Evolutionary conservation across 768 basidiomycete species (phyloP).

Genomic region (Termitomyces sp.): DNA sequence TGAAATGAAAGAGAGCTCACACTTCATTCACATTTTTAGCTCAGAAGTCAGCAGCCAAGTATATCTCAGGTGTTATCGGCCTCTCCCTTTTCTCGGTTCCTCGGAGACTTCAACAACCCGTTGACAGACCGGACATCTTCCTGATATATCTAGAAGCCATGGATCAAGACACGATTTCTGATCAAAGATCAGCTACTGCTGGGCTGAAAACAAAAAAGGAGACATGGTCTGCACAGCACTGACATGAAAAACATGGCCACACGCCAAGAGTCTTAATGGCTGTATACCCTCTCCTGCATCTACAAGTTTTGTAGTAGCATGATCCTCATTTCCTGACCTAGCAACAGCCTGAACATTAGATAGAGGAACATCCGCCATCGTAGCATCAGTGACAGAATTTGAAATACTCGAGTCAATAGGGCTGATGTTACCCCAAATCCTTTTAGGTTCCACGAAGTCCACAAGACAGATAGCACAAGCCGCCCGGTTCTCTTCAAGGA

Average conservation of each 20-base stretch:
- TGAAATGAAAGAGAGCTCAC: background rate
- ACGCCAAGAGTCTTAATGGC: conserved; percentile 68
- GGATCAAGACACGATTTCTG: conserved; percentile 88
- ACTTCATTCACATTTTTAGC: background rate
- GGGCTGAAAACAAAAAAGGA: background rate
- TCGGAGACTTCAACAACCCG: conserved; percentile 54
- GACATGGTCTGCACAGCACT: conserved; percentile 20
- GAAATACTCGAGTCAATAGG: background rate
- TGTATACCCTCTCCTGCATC: conserved; percentile 76
- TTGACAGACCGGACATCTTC: conserved; percentile 86
- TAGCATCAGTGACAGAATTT: background rate
- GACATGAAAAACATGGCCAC: conserved; percentile 90
- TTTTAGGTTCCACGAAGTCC: conserved; percentile 75
- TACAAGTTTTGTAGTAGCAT: conserved; percentile 35
- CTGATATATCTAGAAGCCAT: conserved; percentile 82
- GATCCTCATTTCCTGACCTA: background rate
- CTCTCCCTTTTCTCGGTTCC: conserved; percentile 5
- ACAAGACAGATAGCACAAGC: conserved; percentile 80
- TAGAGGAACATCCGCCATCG: background rate
- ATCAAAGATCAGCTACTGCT: conserved; percentile 2
- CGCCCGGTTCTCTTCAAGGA: conserved; percentile 77
- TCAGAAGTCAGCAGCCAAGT: background rate
- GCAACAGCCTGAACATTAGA: conserved; percentile 2
- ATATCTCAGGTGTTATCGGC: background rate
- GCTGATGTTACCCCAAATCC: conserved; percentile 15